Evolutionary conservation across 1,284 basidiomycete genomes (phyloP).

Genomic region (Volvariella volvacea): DNA sequence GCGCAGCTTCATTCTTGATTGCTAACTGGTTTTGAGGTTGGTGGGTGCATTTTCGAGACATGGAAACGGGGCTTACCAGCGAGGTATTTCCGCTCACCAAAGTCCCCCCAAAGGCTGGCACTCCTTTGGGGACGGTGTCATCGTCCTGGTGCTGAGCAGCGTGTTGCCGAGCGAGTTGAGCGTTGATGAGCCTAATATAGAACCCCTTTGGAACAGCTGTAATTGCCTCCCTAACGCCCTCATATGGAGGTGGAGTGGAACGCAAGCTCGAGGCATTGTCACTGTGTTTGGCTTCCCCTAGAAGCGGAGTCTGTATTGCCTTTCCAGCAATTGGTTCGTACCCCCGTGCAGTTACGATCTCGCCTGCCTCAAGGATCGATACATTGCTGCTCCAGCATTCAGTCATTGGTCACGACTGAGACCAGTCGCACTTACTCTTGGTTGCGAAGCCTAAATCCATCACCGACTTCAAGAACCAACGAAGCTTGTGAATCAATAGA

Average conservation of each 20-base stretch:
- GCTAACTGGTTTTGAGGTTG: background rate
- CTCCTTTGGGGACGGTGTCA: background rate
- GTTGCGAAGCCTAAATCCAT: conserved; percentile 15
- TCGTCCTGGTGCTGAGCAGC: background rate
- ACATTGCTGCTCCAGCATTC: background rate
- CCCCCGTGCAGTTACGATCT: background rate
- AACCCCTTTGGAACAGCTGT: background rate
- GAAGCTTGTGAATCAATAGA: background rate
- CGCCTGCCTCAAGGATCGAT: background rate
- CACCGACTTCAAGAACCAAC: conserved; percentile 14
- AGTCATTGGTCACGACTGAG: background rate
- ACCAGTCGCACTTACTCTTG: conserved; percentile 13
- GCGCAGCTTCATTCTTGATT: background rate
- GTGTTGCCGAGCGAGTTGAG: background rate
- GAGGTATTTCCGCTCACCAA: background rate
- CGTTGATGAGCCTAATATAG: background rate
- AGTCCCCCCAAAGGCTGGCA: background rate
- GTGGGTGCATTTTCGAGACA: background rate
- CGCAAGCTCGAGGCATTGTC: no score
- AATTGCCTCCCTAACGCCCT: background rate
- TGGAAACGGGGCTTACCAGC: background rate
- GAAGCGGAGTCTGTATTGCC: no score
- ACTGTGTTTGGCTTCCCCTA: no score
- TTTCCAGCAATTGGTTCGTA: no score
- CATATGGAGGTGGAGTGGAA: background rate